These are phyloP conservation scores for Tricholoma bakamatsutake DNA, from an alignment of 768 basidiomycete species.

Conservation along the genomic window DNA sequence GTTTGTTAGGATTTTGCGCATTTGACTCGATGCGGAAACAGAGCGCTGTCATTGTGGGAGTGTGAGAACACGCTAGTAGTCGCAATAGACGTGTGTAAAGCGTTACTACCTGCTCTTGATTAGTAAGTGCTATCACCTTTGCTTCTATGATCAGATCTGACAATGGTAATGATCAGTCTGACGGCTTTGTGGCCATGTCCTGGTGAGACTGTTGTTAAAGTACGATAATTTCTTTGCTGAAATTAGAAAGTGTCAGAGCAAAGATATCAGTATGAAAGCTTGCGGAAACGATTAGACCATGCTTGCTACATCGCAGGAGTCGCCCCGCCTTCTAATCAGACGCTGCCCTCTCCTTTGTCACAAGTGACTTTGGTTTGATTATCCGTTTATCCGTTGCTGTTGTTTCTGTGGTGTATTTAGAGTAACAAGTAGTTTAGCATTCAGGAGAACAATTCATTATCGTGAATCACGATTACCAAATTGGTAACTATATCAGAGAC, in stretches of 20 bases:
- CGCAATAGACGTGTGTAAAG: conserved; percentile 57
- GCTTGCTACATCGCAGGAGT: conserved; percentile 47
- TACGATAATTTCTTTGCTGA: conserved; percentile 5
- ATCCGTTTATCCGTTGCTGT: conserved; percentile 6
- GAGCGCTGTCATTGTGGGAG: conserved; percentile 55
- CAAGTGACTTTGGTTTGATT: conserved; percentile 22
- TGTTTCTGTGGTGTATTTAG: conserved; percentile 7
- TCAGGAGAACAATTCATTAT: conserved; percentile 7
- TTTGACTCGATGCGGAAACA: conserved; percentile 18
- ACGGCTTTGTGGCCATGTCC: conserved; percentile 59
- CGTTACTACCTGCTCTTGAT: conserved; percentile 55
- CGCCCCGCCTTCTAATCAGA: conserved; percentile 35
- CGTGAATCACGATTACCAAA: conserved; percentile 14
- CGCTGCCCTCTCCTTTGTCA: conserved; percentile 21
- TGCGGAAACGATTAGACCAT: conserved; percentile 39
- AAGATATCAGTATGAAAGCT: conserved; percentile 38
- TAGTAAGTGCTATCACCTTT: conserved; percentile 30
- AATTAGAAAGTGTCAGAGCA: conserved; percentile 34
- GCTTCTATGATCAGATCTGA: conserved; percentile 6
- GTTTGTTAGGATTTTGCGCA: conserved; percentile 1
- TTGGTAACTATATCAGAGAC: conserved; percentile 18
- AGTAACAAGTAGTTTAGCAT: neutral
- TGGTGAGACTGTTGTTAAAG: conserved; percentile 31
- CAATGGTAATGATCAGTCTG: conserved; percentile 25
- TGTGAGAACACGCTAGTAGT: conserved; percentile 51